phyloP scores from a whole-genome alignment of 805 yeast genomes.

The Kodamaea lidongshanica region DNA sequence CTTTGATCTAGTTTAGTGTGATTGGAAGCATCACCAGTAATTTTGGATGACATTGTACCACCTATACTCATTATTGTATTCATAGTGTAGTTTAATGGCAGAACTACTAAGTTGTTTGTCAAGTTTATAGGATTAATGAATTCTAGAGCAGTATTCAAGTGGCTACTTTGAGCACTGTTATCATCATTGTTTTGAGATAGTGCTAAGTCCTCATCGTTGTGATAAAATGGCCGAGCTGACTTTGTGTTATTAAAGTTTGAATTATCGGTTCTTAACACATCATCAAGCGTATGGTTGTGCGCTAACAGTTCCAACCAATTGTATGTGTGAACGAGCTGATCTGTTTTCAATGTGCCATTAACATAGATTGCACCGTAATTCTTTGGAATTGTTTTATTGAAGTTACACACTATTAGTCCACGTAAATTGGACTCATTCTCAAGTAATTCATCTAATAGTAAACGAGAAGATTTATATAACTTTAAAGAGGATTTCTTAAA shows the following conservation, averaged over 20 bases:
- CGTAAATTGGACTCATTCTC: constrained; percentile 10
- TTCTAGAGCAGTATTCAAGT: constrained; percentile 3
- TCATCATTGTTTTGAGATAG: constrained; percentile 2
- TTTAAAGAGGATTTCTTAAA: constrained; percentile 25
- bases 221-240: constrained; percentile 9
- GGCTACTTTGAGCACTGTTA: neutral
- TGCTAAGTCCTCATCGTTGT: constrained; percentile 3
- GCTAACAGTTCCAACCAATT: constrained; percentile 23
- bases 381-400: constrained; percentile 22
- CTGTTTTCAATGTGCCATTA: constrained; percentile 8
- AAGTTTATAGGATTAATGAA: constrained; percentile 21
- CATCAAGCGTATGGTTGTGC: constrained; percentile 3
- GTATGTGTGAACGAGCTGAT: constrained; percentile 19
- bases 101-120: constrained; percentile 31
- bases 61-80: constrained; percentile 27
- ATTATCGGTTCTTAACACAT: constrained; percentile 1
- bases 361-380: constrained; percentile 27
- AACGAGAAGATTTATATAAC: neutral
- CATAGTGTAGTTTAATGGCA: constrained; percentile 33
- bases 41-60: constrained; percentile 5
- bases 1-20: neutral
- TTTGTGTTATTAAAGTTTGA: constrained; percentile 5
- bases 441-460: constrained; percentile 2
- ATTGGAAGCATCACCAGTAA: constrained; percentile 1
- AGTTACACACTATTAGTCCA: constrained; percentile 26